phyloP scores from a whole-genome alignment of 2,329 filamentous ascomycete species.

The Ascochyta lentis region DNA sequence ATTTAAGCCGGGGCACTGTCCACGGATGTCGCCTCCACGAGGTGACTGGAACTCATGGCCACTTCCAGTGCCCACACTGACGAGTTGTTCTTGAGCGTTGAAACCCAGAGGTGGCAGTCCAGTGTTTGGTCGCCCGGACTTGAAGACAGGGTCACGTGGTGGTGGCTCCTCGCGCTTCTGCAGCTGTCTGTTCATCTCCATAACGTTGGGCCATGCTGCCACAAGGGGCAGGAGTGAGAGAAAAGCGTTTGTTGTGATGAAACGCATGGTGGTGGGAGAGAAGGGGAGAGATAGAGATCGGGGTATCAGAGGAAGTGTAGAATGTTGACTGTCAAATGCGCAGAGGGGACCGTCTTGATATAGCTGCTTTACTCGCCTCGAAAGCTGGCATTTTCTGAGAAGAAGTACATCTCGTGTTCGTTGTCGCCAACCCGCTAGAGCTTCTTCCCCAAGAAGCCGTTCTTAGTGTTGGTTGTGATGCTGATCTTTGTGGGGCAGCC shows the following conservation, averaged over 20 bases:
- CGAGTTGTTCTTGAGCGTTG: slow-evolving; percentile 15
- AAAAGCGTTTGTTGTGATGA: slow-evolving; percentile 5
- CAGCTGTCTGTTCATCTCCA: slow-evolving; percentile 21
- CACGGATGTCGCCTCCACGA: slow-evolving; percentile 22
- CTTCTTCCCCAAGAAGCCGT: not conserved
- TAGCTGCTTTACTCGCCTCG: not conserved
- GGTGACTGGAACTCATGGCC: slow-evolving; percentile 16
- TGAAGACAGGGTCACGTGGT: slow-evolving; percentile 13
- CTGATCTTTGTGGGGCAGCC: slow-evolving; percentile 8
- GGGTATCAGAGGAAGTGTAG: not conserved
- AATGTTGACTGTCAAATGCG: not conserved
- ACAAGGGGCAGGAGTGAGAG: slow-evolving; percentile 12
- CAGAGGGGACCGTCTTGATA: not conserved
- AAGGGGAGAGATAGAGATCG: not conserved
- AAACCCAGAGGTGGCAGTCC: slow-evolving; percentile 12
- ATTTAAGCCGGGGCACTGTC: slow-evolving; percentile 42
- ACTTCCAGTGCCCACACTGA: slow-evolving; percentile 17
- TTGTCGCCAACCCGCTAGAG: not conserved
- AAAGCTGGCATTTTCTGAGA: not conserved
- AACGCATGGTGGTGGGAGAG: not conserved
- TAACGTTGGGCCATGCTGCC: slow-evolving; percentile 21
- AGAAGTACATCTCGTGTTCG: not conserved
- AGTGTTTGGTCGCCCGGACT: slow-evolving; percentile 19
- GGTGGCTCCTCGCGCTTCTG: slow-evolving; percentile 22
- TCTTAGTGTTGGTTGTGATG: not conserved